Evolutionary conservation across 768 basidiomycete genomes (phyloP).

Genomic region (Boletus eberwhitei): DNA sequence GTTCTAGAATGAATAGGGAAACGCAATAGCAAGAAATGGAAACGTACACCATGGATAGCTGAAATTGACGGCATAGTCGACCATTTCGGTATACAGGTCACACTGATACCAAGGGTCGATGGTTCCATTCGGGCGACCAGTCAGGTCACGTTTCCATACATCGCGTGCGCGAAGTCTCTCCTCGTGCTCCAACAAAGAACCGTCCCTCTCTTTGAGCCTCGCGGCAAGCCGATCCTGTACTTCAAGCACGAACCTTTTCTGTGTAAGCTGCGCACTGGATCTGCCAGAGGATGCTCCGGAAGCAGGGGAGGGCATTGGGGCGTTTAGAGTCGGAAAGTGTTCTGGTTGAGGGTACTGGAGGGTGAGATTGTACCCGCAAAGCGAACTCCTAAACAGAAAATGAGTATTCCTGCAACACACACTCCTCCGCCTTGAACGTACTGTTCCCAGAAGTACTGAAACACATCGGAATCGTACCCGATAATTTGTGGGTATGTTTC

Average conservation of each 20-base stretch:
- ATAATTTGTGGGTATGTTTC: slow-evolving; percentile 76
- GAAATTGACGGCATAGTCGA: slow-evolving; percentile 66
- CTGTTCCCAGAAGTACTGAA: slow-evolving; percentile 68
- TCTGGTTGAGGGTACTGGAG: slow-evolving; percentile 71
- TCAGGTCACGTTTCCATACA: slow-evolving; percentile 46
- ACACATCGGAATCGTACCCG: slow-evolving; percentile 61
- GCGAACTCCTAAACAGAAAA: slow-evolving; percentile 39
- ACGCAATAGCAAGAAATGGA: neutral
- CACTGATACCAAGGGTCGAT: slow-evolving; percentile 64
- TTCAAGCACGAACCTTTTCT: slow-evolving; percentile 9
- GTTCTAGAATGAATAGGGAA: neutral
- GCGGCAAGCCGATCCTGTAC: slow-evolving; percentile 1
- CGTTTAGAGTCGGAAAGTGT: slow-evolving; percentile 34
- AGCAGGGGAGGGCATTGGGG: neutral
- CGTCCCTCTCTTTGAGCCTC: slow-evolving; percentile 13
- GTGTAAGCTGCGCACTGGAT: neutral
- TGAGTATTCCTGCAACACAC: neutral
- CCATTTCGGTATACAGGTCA: slow-evolving; percentile 53
- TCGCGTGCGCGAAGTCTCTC: slow-evolving; percentile 22
- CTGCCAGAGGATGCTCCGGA: neutral
- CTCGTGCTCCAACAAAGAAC: slow-evolving; percentile 13
- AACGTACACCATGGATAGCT: slow-evolving; percentile 57
- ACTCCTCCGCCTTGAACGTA: slow-evolving; percentile 30
- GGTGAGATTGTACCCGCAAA: slow-evolving; percentile 66
- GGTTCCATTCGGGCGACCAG: slow-evolving; percentile 50